Base-by-base conservation (phyloP, 106 monocot species). In the Allium fistulosum region DNA sequence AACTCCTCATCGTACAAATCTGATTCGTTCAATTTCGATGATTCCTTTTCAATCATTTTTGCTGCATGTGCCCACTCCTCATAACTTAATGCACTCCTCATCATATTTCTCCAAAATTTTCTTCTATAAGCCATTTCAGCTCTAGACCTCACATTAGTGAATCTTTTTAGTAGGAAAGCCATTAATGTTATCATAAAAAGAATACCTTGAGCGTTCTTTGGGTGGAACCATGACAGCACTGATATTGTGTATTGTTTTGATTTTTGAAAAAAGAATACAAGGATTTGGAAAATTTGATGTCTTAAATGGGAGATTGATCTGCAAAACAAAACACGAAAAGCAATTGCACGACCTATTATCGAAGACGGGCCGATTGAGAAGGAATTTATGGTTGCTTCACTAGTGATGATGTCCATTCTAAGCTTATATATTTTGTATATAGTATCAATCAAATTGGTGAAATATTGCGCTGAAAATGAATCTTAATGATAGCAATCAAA, bases 11-110 rank as follows among this genome's bases (percentile, higher is more conserved):
- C 97, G 46, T 97, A 97, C 37, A 97, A 60, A 53, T 87, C 89
- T 3, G 71, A 51, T 69, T 97, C 89, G 48, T 66, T 89, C 49
- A 60, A 72, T 69, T 48, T 78, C 13, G 76, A 80, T 2, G 15
- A 73, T 78, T 89, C 92, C 73, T 61, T 84, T 11, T 97, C 92
- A 18, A 92, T 81, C 97, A 92, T 92, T 82, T 81, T 87, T 6
- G 92, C 97, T 1, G 82, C 92, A 65, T 92, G 92, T 13, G 84
- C 73, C 92, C 97, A 97, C 79, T 97, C 97, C 75, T 92, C 97
- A 60, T 87, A 97, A 0, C 84, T 87, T 18, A 90, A 56, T 8
- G 92, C 92, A 22, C 73, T 68, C 57, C 82, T 67, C 92, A 87
- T 97, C 86, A 82, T 80, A 72, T 87, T 87, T 46, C 88, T 74